A percentile compares a stretch with the other conserved stretches of the same genome.
phyloP scores from a whole-genome alignment of 768 basidiomycete species.

The Collybia sordida region DNA sequence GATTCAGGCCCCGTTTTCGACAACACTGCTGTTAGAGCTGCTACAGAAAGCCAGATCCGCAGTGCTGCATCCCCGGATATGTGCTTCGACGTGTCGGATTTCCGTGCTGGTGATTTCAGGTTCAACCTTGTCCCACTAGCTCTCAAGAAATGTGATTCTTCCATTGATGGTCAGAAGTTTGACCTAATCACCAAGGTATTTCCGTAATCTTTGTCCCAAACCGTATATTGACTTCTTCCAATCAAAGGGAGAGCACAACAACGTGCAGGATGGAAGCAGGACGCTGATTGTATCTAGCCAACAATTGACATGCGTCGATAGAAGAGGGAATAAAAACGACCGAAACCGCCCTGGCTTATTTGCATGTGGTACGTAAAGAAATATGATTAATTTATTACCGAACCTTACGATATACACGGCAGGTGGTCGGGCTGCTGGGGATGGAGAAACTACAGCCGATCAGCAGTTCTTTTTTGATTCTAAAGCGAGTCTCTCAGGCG shows the following conservation, averaged over 20 bases:
- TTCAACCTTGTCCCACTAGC: slow-evolving; percentile 21
- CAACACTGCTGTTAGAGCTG: slow-evolving; percentile 20
- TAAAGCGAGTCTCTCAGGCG: slow-evolving; percentile 13
- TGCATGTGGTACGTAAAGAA: slow-evolving; percentile 15
- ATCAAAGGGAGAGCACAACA: slow-evolving; percentile 17
- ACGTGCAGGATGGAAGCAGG: slow-evolving; percentile 17
- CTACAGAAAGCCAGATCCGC: slow-evolving; percentile 17
- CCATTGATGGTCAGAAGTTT: slow-evolving; percentile 16
- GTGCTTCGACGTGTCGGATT: slow-evolving; percentile 17
- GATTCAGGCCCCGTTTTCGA: slow-evolving; percentile 18
- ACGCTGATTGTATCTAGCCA: slow-evolving; percentile 18
- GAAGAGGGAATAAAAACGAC: slow-evolving; percentile 20
- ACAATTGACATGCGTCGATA: slow-evolving; percentile 20
- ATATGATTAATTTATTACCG: too few species aligned
- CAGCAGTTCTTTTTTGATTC: slow-evolving; percentile 26
- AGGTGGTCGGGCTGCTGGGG: slow-evolving; percentile 26
- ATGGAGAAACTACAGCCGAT: slow-evolving; percentile 20
- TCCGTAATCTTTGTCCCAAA: background rate
- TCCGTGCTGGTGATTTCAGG: slow-evolving; percentile 18
- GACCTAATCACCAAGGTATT: slow-evolving; percentile 19
- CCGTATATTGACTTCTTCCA: background rate
- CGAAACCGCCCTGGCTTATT: slow-evolving; percentile 19
- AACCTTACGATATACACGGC: background rate
- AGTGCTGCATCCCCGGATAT: slow-evolving; percentile 14
- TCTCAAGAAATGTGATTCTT: slow-evolving; percentile 14